Percentiles rank a stretch among this genome's conserved stretches.
phyloP scores from a whole-genome alignment of 495 filamentous ascomycete species.

The Penicillium roqueforti region DNA sequence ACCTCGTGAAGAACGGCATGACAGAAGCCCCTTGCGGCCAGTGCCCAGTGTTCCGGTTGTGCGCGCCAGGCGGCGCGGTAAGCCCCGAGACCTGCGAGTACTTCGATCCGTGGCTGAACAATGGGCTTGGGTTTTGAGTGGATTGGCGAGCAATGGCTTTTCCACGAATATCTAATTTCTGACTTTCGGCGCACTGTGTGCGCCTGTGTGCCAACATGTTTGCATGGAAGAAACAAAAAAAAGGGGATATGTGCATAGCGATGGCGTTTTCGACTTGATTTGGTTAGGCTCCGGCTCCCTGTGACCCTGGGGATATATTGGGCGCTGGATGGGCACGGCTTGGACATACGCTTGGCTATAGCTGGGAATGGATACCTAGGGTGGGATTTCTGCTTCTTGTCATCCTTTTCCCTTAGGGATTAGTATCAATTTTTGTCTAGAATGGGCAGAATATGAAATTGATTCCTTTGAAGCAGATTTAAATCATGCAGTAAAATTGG shows the following conservation, averaged over 20 bases:
- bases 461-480: background rate
- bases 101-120: slow-evolving; percentile 73
- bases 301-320: background rate
- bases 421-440: background rate
- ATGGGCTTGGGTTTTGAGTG: slow-evolving; percentile 35
- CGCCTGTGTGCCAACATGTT: slow-evolving; percentile 11
- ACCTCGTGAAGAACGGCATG: slow-evolving; percentile 58
- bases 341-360: slow-evolving; percentile 4
- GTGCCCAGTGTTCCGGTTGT: slow-evolving; percentile 92
- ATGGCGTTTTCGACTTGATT: slow-evolving; percentile 35
- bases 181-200: slow-evolving; percentile 8
- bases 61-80: slow-evolving; percentile 81
- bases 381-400: background rate
- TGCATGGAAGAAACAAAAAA: slow-evolving; percentile 19
- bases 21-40: slow-evolving; percentile 85
- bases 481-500: background rate
- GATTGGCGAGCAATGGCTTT: background rate
- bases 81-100: slow-evolving; percentile 89
- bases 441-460: slow-evolving; percentile 2
- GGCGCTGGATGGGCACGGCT: slow-evolving; percentile 3
- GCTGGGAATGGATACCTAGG: background rate
- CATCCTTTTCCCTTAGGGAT: background rate
- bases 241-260: slow-evolving; percentile 36
- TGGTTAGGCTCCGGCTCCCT: slow-evolving; percentile 12
- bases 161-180: background rate